These are phyloP conservation scores for Cryoendolithus antarcticus DNA, from an alignment of 2,329 filamentous ascomycete genomes.

Conservation along the genomic window DNA sequence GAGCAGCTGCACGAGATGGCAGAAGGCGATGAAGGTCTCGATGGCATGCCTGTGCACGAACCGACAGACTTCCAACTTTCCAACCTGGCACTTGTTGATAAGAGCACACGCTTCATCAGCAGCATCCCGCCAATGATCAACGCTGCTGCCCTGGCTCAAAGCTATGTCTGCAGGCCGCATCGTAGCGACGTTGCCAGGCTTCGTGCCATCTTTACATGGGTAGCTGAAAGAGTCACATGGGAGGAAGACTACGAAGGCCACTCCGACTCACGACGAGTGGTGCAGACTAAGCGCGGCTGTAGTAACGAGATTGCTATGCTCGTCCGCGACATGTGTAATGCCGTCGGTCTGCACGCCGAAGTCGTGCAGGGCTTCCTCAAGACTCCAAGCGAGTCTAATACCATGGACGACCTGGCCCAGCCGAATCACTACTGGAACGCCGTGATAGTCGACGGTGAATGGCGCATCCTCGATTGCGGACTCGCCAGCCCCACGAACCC, in stretches of 20 bases:
- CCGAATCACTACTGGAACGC: conserved; percentile 98
- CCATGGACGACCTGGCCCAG: conserved; percentile 69
- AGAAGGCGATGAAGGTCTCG: conserved; percentile 79
- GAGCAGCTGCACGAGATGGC: conserved; percentile 76
- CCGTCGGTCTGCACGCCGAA: conserved; percentile 79
- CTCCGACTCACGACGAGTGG: conserved; percentile 68
- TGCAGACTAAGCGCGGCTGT: conserved; percentile 72
- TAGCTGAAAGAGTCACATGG: conserved; percentile 88
- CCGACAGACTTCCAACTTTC: conserved; percentile 69
- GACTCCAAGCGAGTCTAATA: conserved; percentile 68
- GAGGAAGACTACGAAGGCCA: conserved; percentile 87
- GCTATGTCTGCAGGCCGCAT: conserved; percentile 87
- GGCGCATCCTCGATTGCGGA: conserved; percentile 92
- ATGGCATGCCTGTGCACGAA: conserved; percentile 71
- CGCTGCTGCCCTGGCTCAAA: conserved; percentile 70
- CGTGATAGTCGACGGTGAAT: conserved; percentile 83
- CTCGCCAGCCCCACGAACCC: conserved; percentile 86
- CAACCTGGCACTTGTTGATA: conserved; percentile 71
- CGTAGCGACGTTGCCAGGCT: conserved; percentile 86
- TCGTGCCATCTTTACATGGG: conserved; percentile 94
- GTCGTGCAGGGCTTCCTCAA: conserved; percentile 86
- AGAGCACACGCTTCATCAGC: conserved; percentile 76
- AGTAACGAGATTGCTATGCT: conserved; percentile 81
- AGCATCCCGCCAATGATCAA: conserved; percentile 73
- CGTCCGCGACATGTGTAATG: conserved; percentile 84